Evolutionary conservation across 805 yeast species (phyloP).

Genomic region (Suhomyces vadensis): DNA sequence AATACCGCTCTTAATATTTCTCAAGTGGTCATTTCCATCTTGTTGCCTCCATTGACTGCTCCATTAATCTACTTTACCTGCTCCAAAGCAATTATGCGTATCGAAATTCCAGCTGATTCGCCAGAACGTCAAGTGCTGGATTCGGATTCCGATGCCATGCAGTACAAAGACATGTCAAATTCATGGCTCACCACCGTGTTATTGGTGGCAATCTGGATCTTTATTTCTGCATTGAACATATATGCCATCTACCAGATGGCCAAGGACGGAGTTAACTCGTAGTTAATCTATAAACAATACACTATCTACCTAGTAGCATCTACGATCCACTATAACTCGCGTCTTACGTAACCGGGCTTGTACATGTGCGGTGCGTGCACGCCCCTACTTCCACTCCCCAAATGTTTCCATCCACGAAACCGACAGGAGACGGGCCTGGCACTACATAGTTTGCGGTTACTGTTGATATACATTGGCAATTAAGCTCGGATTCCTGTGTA

Average conservation of each 20-base stretch:
- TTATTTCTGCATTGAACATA: conserved; percentile 68
- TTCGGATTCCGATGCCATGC: conserved; percentile 13
- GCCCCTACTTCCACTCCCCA: too few relatives aligned
- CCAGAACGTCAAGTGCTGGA: conserved; percentile 11
- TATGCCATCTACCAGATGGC: conserved; percentile 53
- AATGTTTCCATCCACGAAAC: too few relatives aligned
- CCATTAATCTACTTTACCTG: conserved; percentile 85
- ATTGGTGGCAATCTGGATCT: conserved; percentile 65
- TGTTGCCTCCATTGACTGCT: conserved; percentile 81
- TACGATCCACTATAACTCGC: too few relatives aligned
- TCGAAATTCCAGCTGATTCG: conserved; percentile 33
- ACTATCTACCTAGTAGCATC: neutral
- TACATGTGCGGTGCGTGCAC: too few relatives aligned
- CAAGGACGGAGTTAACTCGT: conserved; percentile 27
- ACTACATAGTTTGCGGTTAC: too few relatives aligned
- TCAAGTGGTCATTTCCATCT: conserved; percentile 79
- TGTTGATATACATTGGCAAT: too few relatives aligned
- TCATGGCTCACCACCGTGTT: conserved; percentile 54
- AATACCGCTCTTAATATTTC: conserved; percentile 75
- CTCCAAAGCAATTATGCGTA: conserved; percentile 65
- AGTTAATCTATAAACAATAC: neutral
- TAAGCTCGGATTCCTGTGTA: too few relatives aligned
- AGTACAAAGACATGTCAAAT: conserved; percentile 59
- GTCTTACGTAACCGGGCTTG: too few relatives aligned
- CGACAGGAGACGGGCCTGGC: too few relatives aligned